phyloP scores from a whole-genome alignment of 2,329 filamentous ascomycete species.

The Ophiognomonia clavigignenti-juglandacearum region DNA sequence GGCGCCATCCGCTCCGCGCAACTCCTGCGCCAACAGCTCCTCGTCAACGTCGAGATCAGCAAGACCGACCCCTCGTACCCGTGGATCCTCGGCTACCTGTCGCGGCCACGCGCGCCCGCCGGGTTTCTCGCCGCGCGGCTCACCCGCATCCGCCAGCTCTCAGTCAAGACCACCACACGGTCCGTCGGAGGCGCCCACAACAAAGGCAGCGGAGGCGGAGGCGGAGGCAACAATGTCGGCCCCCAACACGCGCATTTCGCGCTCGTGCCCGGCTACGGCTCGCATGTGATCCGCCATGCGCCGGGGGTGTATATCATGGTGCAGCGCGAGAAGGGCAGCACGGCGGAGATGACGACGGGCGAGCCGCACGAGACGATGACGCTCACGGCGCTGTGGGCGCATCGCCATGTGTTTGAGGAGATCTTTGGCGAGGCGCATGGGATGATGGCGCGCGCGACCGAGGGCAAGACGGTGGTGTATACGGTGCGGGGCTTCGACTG shows the following conservation, averaged over 20 bases:
- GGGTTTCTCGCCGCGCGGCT: slow-evolving; percentile 56
- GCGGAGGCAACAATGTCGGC: slow-evolving; percentile 59
- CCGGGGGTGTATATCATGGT: slow-evolving; percentile 79
- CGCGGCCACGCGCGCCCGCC: slow-evolving; percentile 64
- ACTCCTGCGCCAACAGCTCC: slow-evolving; percentile 75
- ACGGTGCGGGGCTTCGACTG: slow-evolving; percentile 80
- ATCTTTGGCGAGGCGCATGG: slow-evolving; percentile 84
- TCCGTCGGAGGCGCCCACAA: slow-evolving; percentile 31
- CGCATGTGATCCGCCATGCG: slow-evolving; percentile 81
- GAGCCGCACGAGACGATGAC: slow-evolving; percentile 93
- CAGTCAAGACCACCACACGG: slow-evolving; percentile 46
- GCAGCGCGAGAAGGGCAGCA: slow-evolving; percentile 78
- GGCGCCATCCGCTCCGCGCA: slow-evolving; percentile 67
- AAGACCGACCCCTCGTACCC: slow-evolving; percentile 89
- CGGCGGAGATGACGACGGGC: slow-evolving; percentile 75
- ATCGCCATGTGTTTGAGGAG: slow-evolving; percentile 83
- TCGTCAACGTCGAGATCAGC: slow-evolving; percentile 94
- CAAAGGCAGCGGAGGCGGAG: slow-evolving; percentile 24
- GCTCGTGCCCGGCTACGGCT: slow-evolving; percentile 85
- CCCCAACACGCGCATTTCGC: slow-evolving; percentile 75
- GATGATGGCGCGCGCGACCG: slow-evolving; percentile 71
- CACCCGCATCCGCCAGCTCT: slow-evolving; percentile 56
- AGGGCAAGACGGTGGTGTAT: slow-evolving; percentile 92
- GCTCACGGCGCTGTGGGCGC: slow-evolving; percentile 83
- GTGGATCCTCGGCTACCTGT: slow-evolving; percentile 94